Conservation (phyloP, 2,329 filamentous ascomycete genomes). For the Sarocladium kiliense region DNA sequence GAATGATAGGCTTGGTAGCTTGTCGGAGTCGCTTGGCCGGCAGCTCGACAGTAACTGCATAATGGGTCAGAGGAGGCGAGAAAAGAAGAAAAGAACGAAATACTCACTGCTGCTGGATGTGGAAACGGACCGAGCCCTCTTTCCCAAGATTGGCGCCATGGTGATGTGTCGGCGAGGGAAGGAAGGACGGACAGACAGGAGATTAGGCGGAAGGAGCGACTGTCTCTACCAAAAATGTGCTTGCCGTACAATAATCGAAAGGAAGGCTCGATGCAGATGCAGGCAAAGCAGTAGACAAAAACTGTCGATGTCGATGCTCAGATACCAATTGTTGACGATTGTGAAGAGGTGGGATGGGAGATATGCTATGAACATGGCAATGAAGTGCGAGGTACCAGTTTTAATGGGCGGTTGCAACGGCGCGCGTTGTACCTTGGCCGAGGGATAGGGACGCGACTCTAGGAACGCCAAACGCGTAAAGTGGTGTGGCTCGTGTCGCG, state of each 20-base stretch:
- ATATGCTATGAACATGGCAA: not conserved
- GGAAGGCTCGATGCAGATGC: conserved; percentile 1
- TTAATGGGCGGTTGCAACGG: conserved; percentile 3
- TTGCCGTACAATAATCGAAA: not conserved
- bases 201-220: not conserved
- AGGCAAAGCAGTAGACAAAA: not conserved
- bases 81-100: not conserved
- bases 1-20: conserved; percentile 34
- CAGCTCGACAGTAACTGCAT: conserved; percentile 20
- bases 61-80: conserved; percentile 1
- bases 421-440: conserved; percentile 5
- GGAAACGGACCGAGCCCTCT: conserved; percentile 22
- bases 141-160: conserved; percentile 21
- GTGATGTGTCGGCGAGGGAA: conserved; percentile 2
- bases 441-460: not conserved
- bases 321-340: conserved; percentile 1
- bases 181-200: not conserved
- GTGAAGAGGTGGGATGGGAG: not conserved
- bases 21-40: conserved; percentile 41
- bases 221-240: conserved; percentile 13
- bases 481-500: conserved; percentile 9
- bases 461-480: conserved; percentile 8
- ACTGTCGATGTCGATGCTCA: not conserved
- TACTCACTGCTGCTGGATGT: not conserved
- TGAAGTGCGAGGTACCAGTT: conserved; percentile 2